Evolutionary conservation across 805 yeast species (phyloP), one percentile per base, ranked within the genome.

Genomic region (Metschnikowia proteae): DNA sequence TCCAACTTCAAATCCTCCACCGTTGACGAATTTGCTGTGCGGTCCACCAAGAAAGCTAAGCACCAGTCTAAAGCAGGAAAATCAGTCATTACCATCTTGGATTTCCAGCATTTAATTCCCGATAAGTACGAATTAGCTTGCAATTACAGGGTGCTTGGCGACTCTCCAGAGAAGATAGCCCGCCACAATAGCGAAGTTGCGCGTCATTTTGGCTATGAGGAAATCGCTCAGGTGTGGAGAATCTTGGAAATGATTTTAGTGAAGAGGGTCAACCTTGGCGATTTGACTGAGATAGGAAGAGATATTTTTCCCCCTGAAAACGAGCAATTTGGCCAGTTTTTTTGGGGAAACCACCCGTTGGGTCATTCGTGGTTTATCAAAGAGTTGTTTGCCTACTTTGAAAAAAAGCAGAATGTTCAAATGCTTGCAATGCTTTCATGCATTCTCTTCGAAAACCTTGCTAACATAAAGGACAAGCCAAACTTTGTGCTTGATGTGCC

Each of bases 351-450:
- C 4, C 95, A 88, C 62, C 91, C 90, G 0, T 79, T 84, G 62
- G 96, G 96, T 1, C 75, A 82, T 35, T 56, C 74, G 9, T 80
- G 88, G 86, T 68, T 88, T 23, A 73, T 88, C 0, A 74, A 74
- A 26, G 79, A 81, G 50, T 70, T 89, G 35, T 72, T 91, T 59
- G 60, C 63, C 1, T 83, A 84, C 57, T 89, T 83, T 60, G 94
- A 84, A 57, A 66, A 59, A 31, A 60, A 73, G 37, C 81, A 83
- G 1, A 85, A 92, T 59, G 66, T 88, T 27, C 97, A 92, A 63
- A 88, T 92, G 96, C 69, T 91, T 25, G 96, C 96, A 0, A 86
- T 88, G 89, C 65, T 90, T 55, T 80, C 92, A 3, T 88, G 96
- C 65, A 74, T 88, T 4, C 66, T 87, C 48, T 74, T 71, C 58